Evolutionary conservation across 495 filamentous ascomycete genomes (phyloP).

Genomic region (Penicillium silybi): DNA sequence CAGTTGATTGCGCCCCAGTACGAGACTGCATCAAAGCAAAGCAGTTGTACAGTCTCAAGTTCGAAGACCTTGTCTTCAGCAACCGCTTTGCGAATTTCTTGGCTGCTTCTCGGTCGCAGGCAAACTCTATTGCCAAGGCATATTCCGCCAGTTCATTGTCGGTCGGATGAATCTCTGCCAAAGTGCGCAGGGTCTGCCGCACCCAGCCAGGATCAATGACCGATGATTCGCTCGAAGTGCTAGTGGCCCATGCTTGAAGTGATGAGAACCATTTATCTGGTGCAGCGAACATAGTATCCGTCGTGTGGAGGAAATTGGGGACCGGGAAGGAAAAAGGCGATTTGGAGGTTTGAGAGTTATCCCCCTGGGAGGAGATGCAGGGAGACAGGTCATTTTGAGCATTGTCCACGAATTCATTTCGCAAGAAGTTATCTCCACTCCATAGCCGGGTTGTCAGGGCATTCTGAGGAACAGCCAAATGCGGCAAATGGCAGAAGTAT

Average conservation of each 20-base stretch:
- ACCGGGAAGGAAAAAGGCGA: conserved; percentile 24
- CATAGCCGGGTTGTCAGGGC: conserved; percentile 27
- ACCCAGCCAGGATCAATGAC: conserved; percentile 45
- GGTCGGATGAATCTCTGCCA: conserved; percentile 40
- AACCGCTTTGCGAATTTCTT: conserved; percentile 70
- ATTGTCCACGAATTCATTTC: conserved; percentile 38
- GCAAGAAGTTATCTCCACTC: conserved; percentile 43
- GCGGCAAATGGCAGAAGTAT: conserved; percentile 66
- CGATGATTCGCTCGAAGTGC: conserved; percentile 8
- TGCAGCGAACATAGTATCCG: conserved; percentile 39
- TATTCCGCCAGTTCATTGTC: conserved; percentile 64
- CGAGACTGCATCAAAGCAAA: conserved; percentile 71
- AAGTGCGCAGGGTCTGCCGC: conserved; percentile 48
- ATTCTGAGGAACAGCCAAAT: conserved; percentile 21
- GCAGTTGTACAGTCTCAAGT: conserved; percentile 68
- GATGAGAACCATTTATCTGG: conserved; percentile 40
- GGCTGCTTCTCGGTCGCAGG: conserved; percentile 49
- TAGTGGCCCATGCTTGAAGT: conserved; percentile 30
- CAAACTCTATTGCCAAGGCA: conserved; percentile 64
- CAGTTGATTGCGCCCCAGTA: conserved; percentile 48
- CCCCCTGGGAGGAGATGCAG: conserved; percentile 18
- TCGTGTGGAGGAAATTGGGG: conserved; percentile 31
- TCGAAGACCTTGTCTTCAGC: conserved; percentile 62
- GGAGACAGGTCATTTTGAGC: conserved; percentile 18
- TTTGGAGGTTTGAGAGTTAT: conserved; percentile 6